Conservation (phyloP, 2,329 filamentous ascomycete genomes). For the Penicillium vulpinum region DNA sequence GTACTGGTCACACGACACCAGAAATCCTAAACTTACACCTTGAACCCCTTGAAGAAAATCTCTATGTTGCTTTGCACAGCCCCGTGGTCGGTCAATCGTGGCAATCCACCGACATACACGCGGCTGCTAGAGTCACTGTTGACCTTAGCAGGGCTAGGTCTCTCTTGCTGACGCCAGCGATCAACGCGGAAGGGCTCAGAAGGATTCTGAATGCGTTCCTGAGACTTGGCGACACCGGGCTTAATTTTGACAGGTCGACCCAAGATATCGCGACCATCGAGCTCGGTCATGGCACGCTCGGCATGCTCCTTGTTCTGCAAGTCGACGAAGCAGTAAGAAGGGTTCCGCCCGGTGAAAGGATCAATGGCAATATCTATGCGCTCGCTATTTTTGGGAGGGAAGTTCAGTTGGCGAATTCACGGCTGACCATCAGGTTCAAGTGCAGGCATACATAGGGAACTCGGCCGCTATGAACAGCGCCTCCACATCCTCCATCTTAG, state of each 20-base stretch:
- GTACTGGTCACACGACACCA: slow-evolving; percentile 1
- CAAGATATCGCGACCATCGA: slow-evolving; percentile 57
- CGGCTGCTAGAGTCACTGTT: slow-evolving; percentile 44
- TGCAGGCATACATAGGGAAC: slow-evolving; percentile 36
- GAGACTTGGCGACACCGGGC: slow-evolving; percentile 60
- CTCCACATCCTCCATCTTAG: slow-evolving; percentile 53
- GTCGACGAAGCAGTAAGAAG: slow-evolving; percentile 74
- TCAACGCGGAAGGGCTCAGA: slow-evolving; percentile 35
- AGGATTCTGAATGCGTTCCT: slow-evolving; percentile 29
- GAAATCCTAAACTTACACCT: slow-evolving; percentile 35
- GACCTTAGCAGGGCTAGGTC: slow-evolving; percentile 35
- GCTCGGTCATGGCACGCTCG: slow-evolving; percentile 56
- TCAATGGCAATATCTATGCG: slow-evolving; percentile 70
- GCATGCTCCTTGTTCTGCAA: slow-evolving; percentile 60
- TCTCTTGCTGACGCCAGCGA: slow-evolving; percentile 46
- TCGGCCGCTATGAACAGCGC: slow-evolving; percentile 47
- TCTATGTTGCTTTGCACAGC: slow-evolving; percentile 45
- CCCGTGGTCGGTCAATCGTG: slow-evolving; percentile 45
- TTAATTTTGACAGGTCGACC: slow-evolving; percentile 64
- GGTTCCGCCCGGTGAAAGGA: slow-evolving; percentile 66
- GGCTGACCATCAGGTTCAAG: slow-evolving; percentile 7
- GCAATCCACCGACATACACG: slow-evolving; percentile 51
- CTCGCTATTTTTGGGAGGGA: slow-evolving; percentile 40
- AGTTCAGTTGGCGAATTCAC: slow-evolving; percentile 19
- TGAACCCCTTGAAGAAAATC: slow-evolving; percentile 47